These are phyloP conservation scores for Mortierella polycephala DNA, from an alignment of 371 early-diverging fungal genomes.

Conservation along the genomic window DNA sequence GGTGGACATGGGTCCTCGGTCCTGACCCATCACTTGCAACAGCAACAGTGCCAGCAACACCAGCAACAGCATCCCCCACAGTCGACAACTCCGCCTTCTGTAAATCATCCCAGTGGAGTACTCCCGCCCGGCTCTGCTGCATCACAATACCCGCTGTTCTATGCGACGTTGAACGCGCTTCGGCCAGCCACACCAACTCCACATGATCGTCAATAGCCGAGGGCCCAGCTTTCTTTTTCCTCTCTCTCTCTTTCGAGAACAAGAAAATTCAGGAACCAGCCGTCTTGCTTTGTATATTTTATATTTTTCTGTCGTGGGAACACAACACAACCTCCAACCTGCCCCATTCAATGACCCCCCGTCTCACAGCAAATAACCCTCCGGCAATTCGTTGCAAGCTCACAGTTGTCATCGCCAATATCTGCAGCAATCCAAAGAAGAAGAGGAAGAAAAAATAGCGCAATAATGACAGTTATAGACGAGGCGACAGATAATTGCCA, in stretches of 20 bases:
- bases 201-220: not conserved
- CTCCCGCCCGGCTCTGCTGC: constrained; percentile 33
- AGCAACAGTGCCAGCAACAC: constrained; percentile 15
- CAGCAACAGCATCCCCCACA: constrained; percentile 10
- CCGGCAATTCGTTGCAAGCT: no score
- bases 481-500: no score
- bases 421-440: no score
- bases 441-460: no score
- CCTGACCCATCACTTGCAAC: constrained; percentile 46
- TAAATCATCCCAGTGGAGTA: not conserved
- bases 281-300: not conserved
- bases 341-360: no score
- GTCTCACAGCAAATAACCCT: no score
- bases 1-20: constrained; percentile 27
- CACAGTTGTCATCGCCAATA: no score
- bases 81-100: constrained; percentile 9
- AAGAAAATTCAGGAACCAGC: not conserved
- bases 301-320: no score
- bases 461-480: no score
- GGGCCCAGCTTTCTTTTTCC: not conserved
- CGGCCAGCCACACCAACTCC: constrained; percentile 31
- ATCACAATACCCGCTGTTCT: constrained; percentile 49
- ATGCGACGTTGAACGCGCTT: constrained; percentile 47
- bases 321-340: not conserved
- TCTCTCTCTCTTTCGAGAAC: not conserved